Conservation (phyloP, 2,329 filamentous ascomycete species). For the Phaeosphaeriaceae sp. region DNA sequence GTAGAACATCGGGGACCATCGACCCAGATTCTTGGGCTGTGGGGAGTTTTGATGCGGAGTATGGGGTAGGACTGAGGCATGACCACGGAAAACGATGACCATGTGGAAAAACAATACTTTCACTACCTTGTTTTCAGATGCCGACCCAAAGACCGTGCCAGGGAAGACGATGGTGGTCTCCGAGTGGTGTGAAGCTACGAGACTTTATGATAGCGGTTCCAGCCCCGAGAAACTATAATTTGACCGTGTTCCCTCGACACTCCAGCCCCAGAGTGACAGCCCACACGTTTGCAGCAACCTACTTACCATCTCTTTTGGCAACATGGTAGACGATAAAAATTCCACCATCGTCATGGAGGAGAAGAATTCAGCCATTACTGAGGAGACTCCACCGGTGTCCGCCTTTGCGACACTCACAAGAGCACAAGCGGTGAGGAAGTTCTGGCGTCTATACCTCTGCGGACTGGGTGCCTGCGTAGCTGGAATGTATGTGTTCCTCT, state of each 20-base stretch:
- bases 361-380: not conserved
- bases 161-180: not conserved
- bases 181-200: not conserved
- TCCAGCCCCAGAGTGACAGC: not conserved
- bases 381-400: constrained; percentile 4
- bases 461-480: constrained; percentile 4
- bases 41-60: constrained; percentile 1
- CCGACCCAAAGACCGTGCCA: not conserved
- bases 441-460: constrained; percentile 9
- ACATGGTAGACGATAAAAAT: constrained; percentile 1
- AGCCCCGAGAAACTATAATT: not conserved
- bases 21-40: not conserved
- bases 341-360: not conserved
- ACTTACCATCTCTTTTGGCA: too few relatives aligned
- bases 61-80: not conserved
- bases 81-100: not conserved
- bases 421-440: constrained; percentile 6
- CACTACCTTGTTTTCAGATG: not conserved
- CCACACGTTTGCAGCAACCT: not conserved
- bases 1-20: constrained; percentile 1
- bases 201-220: too few relatives aligned
- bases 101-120: not conserved
- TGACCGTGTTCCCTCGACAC: not conserved
- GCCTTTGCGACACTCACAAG: constrained; percentile 7
- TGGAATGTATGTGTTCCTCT: constrained; percentile 3